phyloP scores from a whole-genome alignment of 2,329 filamentous ascomycete species.

The Amphichorda felina region DNA sequence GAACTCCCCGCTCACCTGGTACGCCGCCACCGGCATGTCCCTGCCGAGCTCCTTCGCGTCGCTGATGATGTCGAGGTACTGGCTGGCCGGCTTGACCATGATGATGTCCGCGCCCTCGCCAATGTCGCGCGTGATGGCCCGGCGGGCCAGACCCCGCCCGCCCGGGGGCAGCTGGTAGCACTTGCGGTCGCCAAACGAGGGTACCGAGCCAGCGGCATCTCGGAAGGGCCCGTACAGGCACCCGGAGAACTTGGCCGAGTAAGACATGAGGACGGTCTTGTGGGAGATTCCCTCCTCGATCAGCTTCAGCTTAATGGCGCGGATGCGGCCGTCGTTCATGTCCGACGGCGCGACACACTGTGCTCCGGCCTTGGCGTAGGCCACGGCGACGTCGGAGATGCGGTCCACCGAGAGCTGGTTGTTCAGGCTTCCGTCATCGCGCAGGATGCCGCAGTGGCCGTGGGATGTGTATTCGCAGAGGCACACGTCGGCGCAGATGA shows the following conservation, averaged over 20 bases:
- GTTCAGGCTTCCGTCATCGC: constrained; percentile 86
- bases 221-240: constrained; percentile 96
- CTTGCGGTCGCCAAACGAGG: constrained; percentile 85
- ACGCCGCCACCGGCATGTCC: constrained; percentile 86
- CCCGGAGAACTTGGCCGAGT: constrained; percentile 94
- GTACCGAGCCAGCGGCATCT: constrained; percentile 83
- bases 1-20: constrained; percentile 94
- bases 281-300: constrained; percentile 92
- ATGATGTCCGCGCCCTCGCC: constrained; percentile 92
- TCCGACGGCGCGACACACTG: constrained; percentile 96
- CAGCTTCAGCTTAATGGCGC: constrained; percentile 94
- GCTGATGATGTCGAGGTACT: constrained; percentile 94
- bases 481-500: constrained; percentile 87
- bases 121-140: constrained; percentile 84
- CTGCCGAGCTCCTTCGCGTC: constrained; percentile 91
- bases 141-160: constrained; percentile 78
- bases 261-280: constrained; percentile 88
- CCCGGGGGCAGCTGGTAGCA: constrained; percentile 96
- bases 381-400: constrained; percentile 93
- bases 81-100: constrained; percentile 96
- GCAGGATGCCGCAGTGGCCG: constrained; percentile 91
- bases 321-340: constrained; percentile 97
- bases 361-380: constrained; percentile 89
- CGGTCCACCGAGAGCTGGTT: constrained; percentile 89
- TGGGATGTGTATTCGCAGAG: constrained; percentile 98